A percentile compares a stretch with the other conserved stretches of the same genome.
Conservation (phyloP, 352 stramenopile genomes). For the Thalassiosira ordinaria region DNA sequence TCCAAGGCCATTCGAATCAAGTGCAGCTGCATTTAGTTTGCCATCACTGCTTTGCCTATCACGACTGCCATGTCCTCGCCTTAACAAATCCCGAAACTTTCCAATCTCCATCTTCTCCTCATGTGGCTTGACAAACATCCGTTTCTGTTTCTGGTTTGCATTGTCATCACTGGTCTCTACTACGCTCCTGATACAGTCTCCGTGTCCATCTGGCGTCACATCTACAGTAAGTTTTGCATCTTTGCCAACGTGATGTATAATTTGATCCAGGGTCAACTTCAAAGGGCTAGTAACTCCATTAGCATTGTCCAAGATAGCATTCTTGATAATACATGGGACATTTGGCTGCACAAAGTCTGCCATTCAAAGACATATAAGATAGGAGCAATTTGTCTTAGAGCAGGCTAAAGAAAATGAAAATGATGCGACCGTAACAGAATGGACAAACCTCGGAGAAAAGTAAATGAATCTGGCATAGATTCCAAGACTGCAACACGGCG, state of each 20-base stretch:
- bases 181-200: slow-evolving; percentile 76
- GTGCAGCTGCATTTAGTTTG: slow-evolving; percentile 11
- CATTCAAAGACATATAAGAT: not conserved
- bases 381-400: no score
- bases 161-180: slow-evolving; percentile 16
- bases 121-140: slow-evolving; percentile 80
- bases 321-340: slow-evolving; percentile 79
- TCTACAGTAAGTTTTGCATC: slow-evolving; percentile 68
- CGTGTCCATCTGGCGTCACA: slow-evolving; percentile 84
- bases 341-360: slow-evolving; percentile 67
- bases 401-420: slow-evolving; percentile 1
- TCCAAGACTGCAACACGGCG: slow-evolving; percentile 65
- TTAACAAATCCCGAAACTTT: slow-evolving; percentile 67
- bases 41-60: not conserved
- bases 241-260: slow-evolving; percentile 53
- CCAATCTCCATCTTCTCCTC: slow-evolving; percentile 72
- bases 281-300: slow-evolving; percentile 11
- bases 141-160: slow-evolving; percentile 17
- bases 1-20: slow-evolving; percentile 28
- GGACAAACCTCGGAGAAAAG: slow-evolving; percentile 62
- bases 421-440: not conserved
- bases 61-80: slow-evolving; percentile 8
- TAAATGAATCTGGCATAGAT: slow-evolving; percentile 58
- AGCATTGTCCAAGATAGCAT: slow-evolving; percentile 50
- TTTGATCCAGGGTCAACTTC: slow-evolving; percentile 71